Percentiles rank a stretch among this genome's conserved stretches.
Evolutionary conservation across 768 basidiomycete genomes (phyloP).

Genomic region (Boletus insuetus): DNA sequence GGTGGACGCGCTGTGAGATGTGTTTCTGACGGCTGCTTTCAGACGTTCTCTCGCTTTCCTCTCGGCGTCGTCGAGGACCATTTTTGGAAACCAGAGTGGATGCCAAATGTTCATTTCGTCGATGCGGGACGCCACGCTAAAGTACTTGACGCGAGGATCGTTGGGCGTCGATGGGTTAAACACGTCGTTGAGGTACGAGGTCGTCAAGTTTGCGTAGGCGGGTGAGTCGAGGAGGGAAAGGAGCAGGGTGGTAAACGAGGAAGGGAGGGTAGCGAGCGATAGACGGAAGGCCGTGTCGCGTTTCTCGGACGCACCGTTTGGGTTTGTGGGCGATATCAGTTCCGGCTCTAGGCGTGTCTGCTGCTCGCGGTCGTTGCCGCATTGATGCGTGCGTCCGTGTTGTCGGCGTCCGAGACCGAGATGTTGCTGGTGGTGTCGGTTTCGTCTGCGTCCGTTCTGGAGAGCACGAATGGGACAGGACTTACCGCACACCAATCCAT

Average conservation of each 20-base stretch:
- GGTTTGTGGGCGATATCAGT: not conserved
- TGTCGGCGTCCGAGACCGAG: constrained; percentile 82
- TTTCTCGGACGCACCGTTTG: constrained; percentile 14
- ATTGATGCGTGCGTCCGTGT: constrained; percentile 17
- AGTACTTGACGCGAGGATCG: constrained; percentile 83
- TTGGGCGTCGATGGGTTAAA: constrained; percentile 86
- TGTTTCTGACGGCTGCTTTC: constrained; percentile 24
- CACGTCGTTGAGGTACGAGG: constrained; percentile 69
- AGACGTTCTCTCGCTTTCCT: constrained; percentile 50
- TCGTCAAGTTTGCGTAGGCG: constrained; percentile 92
- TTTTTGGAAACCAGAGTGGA: constrained; percentile 95
- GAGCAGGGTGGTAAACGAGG: constrained; percentile 83
- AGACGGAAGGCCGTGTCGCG: constrained; percentile 38
- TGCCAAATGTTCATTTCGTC: constrained; percentile 74
- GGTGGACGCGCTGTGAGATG: constrained; percentile 12
- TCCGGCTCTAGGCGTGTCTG: not conserved
- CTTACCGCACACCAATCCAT: constrained; percentile 98
- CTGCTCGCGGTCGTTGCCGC: not conserved
- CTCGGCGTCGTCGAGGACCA: constrained; percentile 87
- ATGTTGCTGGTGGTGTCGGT: constrained; percentile 56
- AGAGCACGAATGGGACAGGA: constrained; percentile 2
- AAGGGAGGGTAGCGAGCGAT: constrained; percentile 66
- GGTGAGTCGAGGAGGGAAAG: constrained; percentile 92
- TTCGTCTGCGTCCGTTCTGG: constrained; percentile 13
- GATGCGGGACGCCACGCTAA: constrained; percentile 82